Conservation (phyloP, 495 filamentous ascomycete genomes). For the Hyphodiscus hymeniophilus region DNA sequence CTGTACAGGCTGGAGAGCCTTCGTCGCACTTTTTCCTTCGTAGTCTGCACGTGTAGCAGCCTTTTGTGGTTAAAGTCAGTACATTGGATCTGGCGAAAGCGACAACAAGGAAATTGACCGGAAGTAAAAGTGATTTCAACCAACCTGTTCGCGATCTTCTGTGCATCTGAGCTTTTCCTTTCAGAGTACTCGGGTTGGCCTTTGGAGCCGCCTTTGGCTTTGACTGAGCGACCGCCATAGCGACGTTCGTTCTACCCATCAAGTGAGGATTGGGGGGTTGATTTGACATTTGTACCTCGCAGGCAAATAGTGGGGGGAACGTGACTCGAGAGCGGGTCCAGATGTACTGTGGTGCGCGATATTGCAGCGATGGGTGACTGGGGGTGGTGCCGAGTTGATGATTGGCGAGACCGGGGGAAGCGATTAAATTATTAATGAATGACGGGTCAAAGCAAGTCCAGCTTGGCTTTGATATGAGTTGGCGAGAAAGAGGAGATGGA, state of each 20-base stretch:
- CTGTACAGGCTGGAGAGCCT: constrained; percentile 72
- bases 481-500: background rate
- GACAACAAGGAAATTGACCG: constrained; percentile 16
- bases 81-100: constrained; percentile 8
- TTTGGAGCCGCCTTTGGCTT: constrained; percentile 47
- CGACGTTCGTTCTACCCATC: constrained; percentile 45
- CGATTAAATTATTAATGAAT: constrained; percentile 28
- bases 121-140: constrained; percentile 25
- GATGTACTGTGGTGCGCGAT: constrained; percentile 2
- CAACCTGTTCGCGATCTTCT: constrained; percentile 87
- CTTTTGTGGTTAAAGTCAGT: constrained; percentile 41
- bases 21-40: constrained; percentile 98
- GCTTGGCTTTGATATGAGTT: constrained; percentile 20
- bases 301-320: constrained; percentile 24
- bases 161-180: constrained; percentile 73
- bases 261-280: constrained; percentile 45
- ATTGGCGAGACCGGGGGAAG: constrained; percentile 24
- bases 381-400: constrained; percentile 16
- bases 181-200: constrained; percentile 22
- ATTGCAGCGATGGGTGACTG: constrained; percentile 19
- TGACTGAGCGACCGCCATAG: constrained; percentile 47
- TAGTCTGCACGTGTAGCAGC: constrained; percentile 94
- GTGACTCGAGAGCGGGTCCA: constrained; percentile 18
- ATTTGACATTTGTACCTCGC: constrained; percentile 52
- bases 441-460: constrained; percentile 26